phyloP scores from a whole-genome alignment of 495 filamentous ascomycete species.

The Lophiostoma macrostomum region DNA sequence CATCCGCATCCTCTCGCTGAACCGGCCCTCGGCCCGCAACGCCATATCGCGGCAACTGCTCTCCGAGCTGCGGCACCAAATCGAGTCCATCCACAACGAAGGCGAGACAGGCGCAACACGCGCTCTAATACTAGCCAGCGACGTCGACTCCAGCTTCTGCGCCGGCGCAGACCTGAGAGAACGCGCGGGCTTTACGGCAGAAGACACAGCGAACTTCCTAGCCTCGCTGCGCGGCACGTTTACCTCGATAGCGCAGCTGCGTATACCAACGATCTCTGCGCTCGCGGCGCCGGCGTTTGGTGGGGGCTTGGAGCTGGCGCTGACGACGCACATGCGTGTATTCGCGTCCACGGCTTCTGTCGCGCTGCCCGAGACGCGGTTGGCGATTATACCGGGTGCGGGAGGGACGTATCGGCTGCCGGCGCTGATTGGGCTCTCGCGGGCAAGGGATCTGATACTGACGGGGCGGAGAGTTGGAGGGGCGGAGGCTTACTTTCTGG shows the following conservation, averaged over 20 bases:
- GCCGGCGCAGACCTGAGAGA: slow-evolving; percentile 95
- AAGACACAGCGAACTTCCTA: slow-evolving; percentile 76
- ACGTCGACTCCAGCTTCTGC: slow-evolving; percentile 79
- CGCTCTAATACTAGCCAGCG: slow-evolving; percentile 74
- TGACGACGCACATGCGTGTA: slow-evolving; percentile 82
- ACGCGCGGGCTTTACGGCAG: slow-evolving; percentile 64
- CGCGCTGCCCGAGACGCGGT: slow-evolving; percentile 82
- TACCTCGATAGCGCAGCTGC: slow-evolving; percentile 61
- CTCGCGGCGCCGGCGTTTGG: slow-evolving; percentile 79
- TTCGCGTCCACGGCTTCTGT: slow-evolving; percentile 69
- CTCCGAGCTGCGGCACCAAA: slow-evolving; percentile 62
- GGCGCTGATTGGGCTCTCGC: slow-evolving; percentile 64
- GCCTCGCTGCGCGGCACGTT: slow-evolving; percentile 69
- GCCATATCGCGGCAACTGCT: slow-evolving; percentile 81
- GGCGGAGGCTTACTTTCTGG: slow-evolving; percentile 77
- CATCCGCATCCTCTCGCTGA: slow-evolving; percentile 83
- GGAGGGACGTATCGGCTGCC: slow-evolving; percentile 88
- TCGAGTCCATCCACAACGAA: slow-evolving; percentile 66
- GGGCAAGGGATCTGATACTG: slow-evolving; percentile 79
- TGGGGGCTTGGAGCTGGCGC: slow-evolving; percentile 86
- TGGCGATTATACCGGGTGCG: slow-evolving; percentile 92
- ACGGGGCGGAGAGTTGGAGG: slow-evolving; percentile 79
- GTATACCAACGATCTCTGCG: slow-evolving; percentile 85
- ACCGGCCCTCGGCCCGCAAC: slow-evolving; percentile 80
- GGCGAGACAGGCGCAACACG: slow-evolving; percentile 64